Percentiles rank a stretch among this genome's conserved stretches.
These are phyloP conservation scores for Chlorociboria aeruginascens DNA, from an alignment of 495 filamentous ascomycete species.

Conservation along the genomic window DNA sequence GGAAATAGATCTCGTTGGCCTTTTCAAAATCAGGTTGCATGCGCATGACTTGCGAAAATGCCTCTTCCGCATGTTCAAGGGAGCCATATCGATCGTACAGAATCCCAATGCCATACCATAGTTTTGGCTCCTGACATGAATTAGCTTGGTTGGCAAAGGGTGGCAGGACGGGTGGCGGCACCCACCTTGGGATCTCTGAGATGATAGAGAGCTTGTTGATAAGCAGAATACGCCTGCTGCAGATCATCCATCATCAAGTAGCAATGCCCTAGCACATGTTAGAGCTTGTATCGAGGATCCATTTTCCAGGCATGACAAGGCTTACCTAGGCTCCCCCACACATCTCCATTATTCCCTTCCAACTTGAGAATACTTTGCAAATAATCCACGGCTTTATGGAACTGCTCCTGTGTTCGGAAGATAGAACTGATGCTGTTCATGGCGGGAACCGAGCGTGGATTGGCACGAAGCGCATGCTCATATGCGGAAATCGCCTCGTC, in stretches of 20 bases:
- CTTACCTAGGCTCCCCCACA: slow-evolving; percentile 86
- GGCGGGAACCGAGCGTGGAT: slow-evolving; percentile 79
- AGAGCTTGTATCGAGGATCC: slow-evolving; percentile 1
- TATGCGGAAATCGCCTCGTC: slow-evolving; percentile 84
- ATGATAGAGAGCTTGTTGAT: slow-evolving; percentile 91
- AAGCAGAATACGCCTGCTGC: slow-evolving; percentile 95
- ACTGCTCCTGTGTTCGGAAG: slow-evolving; percentile 82
- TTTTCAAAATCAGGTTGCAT: slow-evolving; percentile 99
- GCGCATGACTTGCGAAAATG: slow-evolving; percentile 96
- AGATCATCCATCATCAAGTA: slow-evolving; percentile 99
- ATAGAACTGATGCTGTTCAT: slow-evolving; percentile 94
- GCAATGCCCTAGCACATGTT: slow-evolving; percentile 59
- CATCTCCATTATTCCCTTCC: slow-evolving; percentile 80
- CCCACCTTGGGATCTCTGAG: slow-evolving; percentile 85
- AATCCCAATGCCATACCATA: slow-evolving; percentile 99
- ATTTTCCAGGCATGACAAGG: slow-evolving; percentile 8
- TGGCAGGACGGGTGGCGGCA: neutral
- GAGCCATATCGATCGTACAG: slow-evolving; percentile 96
- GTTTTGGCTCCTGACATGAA: slow-evolving; percentile 72
- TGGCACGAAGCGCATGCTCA: slow-evolving; percentile 76
- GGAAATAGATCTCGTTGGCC: slow-evolving; percentile 98
- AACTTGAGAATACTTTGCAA: slow-evolving; percentile 84
- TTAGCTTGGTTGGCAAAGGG: too few relatives aligned
- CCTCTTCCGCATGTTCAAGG: slow-evolving; percentile 94
- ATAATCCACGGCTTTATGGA: slow-evolving; percentile 87